Conservation (phyloP, 164 flowering plant species). For the Vitis rupestris region DNA sequence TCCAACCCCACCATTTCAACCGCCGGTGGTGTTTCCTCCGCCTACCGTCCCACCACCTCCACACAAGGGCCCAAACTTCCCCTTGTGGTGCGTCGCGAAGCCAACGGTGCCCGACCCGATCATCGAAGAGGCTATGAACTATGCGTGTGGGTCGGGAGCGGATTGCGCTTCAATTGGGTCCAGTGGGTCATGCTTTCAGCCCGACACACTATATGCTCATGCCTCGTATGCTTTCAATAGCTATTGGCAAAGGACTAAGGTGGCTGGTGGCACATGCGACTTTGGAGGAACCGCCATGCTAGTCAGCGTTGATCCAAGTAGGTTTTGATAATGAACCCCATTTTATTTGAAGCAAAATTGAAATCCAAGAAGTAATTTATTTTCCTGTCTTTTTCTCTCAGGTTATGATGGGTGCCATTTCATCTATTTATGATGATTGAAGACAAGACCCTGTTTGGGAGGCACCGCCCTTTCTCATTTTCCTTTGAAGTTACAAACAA, state of each 20-base stretch:
- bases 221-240: slow-evolving; percentile 95
- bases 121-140: slow-evolving; percentile 87
- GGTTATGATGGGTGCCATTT: slow-evolving; percentile 79
- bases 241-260: slow-evolving; percentile 83
- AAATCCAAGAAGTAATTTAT: background rate
- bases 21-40: slow-evolving; percentile 73
- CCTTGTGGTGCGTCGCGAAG: slow-evolving; percentile 93
- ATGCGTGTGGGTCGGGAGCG: slow-evolving; percentile 91
- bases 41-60: slow-evolving; percentile 67
- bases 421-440: slow-evolving; percentile 23
- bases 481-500: no score
- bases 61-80: slow-evolving; percentile 7
- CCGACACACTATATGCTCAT: slow-evolving; percentile 63
- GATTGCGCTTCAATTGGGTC: slow-evolving; percentile 74
- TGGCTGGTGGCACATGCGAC: slow-evolving; percentile 74
- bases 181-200: slow-evolving; percentile 65
- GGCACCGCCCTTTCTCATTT: background rate
- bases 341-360: background rate
- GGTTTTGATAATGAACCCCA: slow-evolving; percentile 14
- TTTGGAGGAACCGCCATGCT: slow-evolving; percentile 89
- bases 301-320: slow-evolving; percentile 89
- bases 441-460: background rate
- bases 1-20: slow-evolving; percentile 57
- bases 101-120: slow-evolving; percentile 93
- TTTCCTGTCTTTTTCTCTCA: slow-evolving; percentile 11